These are phyloP conservation scores for Saturnispora dispora DNA, from an alignment of 805 yeast species.

Conservation along the genomic window DNA sequence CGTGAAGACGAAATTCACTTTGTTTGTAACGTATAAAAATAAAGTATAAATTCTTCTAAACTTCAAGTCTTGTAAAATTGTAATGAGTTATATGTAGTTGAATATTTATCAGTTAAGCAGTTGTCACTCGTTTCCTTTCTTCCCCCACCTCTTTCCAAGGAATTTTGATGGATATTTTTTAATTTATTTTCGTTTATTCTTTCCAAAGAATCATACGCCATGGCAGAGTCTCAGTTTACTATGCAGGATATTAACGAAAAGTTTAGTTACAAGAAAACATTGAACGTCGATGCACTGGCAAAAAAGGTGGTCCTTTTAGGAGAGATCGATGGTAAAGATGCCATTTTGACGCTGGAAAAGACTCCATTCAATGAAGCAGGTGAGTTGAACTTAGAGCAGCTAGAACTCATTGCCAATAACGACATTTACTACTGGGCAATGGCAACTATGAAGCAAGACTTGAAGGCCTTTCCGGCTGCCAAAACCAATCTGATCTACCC, in stretches of 20 bases:
- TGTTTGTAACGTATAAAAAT: too few relatives aligned
- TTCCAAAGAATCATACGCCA: not conserved
- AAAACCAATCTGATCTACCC: conserved; percentile 79
- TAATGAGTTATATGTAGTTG: not conserved
- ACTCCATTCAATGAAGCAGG: conserved; percentile 41
- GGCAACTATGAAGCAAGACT: conserved; percentile 34
- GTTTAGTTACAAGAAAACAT: conserved; percentile 39
- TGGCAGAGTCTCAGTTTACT: not conserved
- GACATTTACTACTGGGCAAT: conserved; percentile 84
- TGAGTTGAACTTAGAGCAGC: conserved; percentile 17
- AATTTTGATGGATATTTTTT: not conserved
- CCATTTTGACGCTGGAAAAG: conserved; percentile 68
- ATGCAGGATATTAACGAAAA: conserved; percentile 17
- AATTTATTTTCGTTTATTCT: not conserved
- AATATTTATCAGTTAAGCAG: not conserved
- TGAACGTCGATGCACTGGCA: conserved; percentile 54
- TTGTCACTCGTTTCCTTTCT: not conserved
- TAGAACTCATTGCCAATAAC: conserved; percentile 46
- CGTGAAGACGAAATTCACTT: not conserved
- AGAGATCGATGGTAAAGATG: conserved; percentile 44
- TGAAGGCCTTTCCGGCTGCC: conserved; percentile 45
- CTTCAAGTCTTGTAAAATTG: not conserved
- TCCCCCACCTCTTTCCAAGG: not conserved
- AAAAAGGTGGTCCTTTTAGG: conserved; percentile 69
- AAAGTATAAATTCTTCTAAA: too few relatives aligned